Conservation (phyloP, 331 rosid species). For the Saraca asoca region DNA sequence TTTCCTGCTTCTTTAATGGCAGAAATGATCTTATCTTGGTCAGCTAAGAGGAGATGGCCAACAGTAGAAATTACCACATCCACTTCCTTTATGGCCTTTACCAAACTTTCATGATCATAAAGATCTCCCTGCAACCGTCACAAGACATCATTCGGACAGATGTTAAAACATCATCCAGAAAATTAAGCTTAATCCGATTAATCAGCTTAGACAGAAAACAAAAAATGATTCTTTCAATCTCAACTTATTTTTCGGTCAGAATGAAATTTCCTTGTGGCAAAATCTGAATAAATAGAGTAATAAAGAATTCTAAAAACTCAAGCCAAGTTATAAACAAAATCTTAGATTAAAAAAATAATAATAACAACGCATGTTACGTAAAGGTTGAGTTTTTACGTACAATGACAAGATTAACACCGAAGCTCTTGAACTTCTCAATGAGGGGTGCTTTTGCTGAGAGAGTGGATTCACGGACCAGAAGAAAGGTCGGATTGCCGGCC, state of each 20-base stretch:
- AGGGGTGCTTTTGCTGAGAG: constrained; percentile 44
- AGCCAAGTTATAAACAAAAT: too few relatives aligned
- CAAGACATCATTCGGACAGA: neutral
- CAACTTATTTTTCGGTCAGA: neutral
- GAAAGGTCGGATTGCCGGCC: constrained; percentile 56
- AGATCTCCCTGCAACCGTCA: constrained; percentile 51
- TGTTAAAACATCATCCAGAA: neutral
- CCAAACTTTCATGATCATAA: constrained; percentile 53
- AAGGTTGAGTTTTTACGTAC: constrained; percentile 29
- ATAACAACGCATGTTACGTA: neutral
- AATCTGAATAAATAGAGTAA: neutral
- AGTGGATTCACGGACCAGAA: constrained; percentile 50
- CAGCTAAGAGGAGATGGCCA: constrained; percentile 31
- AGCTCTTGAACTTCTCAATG: constrained; percentile 43
- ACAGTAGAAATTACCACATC: constrained; percentile 62
- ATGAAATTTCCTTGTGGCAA: neutral
- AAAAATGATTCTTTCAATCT: neutral
- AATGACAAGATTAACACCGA: constrained; percentile 40
- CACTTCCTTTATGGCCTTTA: constrained; percentile 56
- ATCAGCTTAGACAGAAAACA: neutral
- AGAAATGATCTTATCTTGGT: constrained; percentile 52
- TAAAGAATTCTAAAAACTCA: too few relatives aligned
- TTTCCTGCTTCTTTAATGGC: constrained; percentile 73
- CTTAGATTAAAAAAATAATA: too few relatives aligned
- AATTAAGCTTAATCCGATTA: neutral